Evolutionary conservation across 2,329 filamentous ascomycete species (phyloP).

Genomic region (Hypoxylon sp.): DNA sequence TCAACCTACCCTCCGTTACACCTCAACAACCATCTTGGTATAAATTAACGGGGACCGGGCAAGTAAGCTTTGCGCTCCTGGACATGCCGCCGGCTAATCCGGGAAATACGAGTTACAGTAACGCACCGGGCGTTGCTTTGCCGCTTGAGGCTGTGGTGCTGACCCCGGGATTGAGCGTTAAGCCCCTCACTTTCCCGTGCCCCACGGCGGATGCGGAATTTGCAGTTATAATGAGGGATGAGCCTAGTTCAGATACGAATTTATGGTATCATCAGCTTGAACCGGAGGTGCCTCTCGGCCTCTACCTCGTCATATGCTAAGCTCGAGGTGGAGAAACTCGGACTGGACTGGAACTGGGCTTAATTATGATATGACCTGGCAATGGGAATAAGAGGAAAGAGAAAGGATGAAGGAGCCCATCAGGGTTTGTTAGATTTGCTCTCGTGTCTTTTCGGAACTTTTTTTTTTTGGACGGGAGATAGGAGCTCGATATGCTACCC

Average conservation of each 20-base stretch:
- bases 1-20: slow-evolving; percentile 58
- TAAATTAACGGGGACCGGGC: slow-evolving; percentile 42
- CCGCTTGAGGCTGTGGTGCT: slow-evolving; percentile 35
- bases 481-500: slow-evolving; percentile 19
- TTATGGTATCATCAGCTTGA: slow-evolving; percentile 42
- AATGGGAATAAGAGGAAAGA: neutral
- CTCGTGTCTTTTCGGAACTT: slow-evolving; percentile 1
- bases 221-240: slow-evolving; percentile 42
- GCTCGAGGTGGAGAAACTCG: neutral
- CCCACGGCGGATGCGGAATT: slow-evolving; percentile 35
- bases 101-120: slow-evolving; percentile 41
- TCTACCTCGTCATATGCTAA: slow-evolving; percentile 47
- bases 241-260: slow-evolving; percentile 43
- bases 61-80: slow-evolving; percentile 42
- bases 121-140: slow-evolving; percentile 39
- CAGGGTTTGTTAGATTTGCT: neutral
- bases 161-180: slow-evolving; percentile 17
- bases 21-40: slow-evolving; percentile 4
- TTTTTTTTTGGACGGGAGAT: slow-evolving; percentile 13
- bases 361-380: neutral
- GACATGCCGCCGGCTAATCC: slow-evolving; percentile 31
- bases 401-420: neutral
- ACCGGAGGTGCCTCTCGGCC: slow-evolving; percentile 31
- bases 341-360: neutral
- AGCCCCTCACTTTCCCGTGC: slow-evolving; percentile 44